Conservation (phyloP, 768 basidiomycete species). For the Saitozyma sp. region DNA sequence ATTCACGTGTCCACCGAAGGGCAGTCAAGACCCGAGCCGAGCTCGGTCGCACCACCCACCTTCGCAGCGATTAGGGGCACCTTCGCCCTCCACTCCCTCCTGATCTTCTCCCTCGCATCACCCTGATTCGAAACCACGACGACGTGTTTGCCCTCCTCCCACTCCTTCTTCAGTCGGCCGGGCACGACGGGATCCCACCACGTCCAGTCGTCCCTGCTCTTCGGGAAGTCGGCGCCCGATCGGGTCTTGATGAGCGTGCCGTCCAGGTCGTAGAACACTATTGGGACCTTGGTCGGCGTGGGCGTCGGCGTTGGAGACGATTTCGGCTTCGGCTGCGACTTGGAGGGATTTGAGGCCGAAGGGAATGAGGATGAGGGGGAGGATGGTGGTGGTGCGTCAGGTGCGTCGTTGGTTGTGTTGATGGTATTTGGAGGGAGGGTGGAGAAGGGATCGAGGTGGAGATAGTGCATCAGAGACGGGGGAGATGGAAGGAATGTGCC, state of each 20-base stretch:
- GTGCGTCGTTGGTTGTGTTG: neutral
- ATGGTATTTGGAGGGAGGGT: neutral
- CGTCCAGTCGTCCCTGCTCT: conserved; percentile 59
- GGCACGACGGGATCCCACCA: conserved; percentile 76
- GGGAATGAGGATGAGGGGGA: neutral
- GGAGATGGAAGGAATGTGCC: conserved; percentile 35
- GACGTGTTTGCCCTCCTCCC: conserved; percentile 62
- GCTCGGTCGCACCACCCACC: conserved; percentile 23
- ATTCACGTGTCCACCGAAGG: no score
- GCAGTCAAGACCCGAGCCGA: no score
- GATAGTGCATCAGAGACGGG: conserved; percentile 43
- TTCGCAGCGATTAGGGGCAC: conserved; percentile 64
- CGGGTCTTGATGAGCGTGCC: conserved; percentile 69
- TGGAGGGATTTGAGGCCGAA: neutral
- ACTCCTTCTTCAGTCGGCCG: conserved; percentile 62
- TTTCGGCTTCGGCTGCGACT: conserved; percentile 61
- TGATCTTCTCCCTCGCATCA: conserved; percentile 50
- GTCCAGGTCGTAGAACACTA: conserved; percentile 83
- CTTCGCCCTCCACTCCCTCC: conserved; percentile 72
- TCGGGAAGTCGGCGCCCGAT: conserved; percentile 56
- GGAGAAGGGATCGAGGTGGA: conserved; percentile 48
- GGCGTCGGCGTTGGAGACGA: conserved; percentile 60
- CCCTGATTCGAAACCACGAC: conserved; percentile 81
- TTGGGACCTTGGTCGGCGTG: conserved; percentile 54
- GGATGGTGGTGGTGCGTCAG: neutral